Base-by-base conservation (phyloP, 73 alveolate species). In the Paramecium primaurelia region DNA sequence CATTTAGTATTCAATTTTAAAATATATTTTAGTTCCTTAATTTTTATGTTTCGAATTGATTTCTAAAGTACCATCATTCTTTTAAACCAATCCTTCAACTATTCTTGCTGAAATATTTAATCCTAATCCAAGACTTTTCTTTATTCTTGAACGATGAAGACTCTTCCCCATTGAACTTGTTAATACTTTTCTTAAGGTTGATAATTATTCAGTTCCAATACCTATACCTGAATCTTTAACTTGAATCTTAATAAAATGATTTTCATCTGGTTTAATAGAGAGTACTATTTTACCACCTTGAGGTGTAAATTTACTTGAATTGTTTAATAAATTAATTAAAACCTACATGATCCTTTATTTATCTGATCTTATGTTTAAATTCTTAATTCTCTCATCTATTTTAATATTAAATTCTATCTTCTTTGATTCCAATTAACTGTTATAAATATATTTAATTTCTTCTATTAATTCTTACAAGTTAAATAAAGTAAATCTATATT, bases 151-250 rank as follows among this genome's bases (percentile, higher is more conserved):
- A 26, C 58, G 28, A 36, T 36, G 58, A 30, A 73, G 47, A 73
- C 87, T 73, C 34, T 44, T 73, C 12, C 59, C 59, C 28, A 73
- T 73, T 3, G 60, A 22, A 40, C 60, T 37, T 1, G 69, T 54
- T 22, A 73, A 16, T 4, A 34, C 36, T 38, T 44, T 34, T 40
- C 32, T 73, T 73, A 73, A 73, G 22, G 54, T 37, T 16, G 37
- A 36, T n/a, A 34, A 20, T 36, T 73, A 3, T 34, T n/a, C 87
- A n/a, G 34, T 14, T 34, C 36, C 59, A 36, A 80, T 80, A 1
- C 91, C 91, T 6, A 80, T 49, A 3, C 91, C 77, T 32, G 47
- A 14, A 25, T 80, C 91, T n/a, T 80, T 42, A 5, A 80, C 91
- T 32, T 28, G 9, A 20, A 80, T 45, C 6, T 80, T 80, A 8